phyloP scores from a whole-genome alignment of 2,329 filamentous ascomycete species.

The Atkinsonella texensis region DNA sequence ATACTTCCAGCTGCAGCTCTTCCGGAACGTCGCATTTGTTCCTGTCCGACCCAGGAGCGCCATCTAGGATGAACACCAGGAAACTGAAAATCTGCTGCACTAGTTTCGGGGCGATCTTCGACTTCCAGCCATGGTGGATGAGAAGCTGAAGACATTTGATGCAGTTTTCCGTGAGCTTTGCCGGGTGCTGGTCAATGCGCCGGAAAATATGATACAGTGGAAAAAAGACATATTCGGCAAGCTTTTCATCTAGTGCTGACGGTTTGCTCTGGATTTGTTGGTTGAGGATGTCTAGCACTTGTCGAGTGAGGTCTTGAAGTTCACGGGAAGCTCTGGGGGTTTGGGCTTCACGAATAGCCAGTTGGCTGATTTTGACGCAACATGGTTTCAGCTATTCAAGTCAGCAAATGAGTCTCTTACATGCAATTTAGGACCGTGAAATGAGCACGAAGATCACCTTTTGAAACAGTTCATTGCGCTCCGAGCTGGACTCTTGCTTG shows the following conservation, averaged over 20 bases:
- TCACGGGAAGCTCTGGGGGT: constrained; percentile 28
- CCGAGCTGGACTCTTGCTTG: constrained; percentile 3
- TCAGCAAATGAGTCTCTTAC: constrained; percentile 1
- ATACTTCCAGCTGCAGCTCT: constrained; percentile 62
- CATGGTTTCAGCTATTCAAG: constrained; percentile 46
- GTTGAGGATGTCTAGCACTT: constrained; percentile 35
- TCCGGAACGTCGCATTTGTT: constrained; percentile 42
- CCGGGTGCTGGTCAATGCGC: constrained; percentile 57
- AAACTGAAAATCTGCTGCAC: constrained; percentile 78
- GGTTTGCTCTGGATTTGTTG: constrained; percentile 31
- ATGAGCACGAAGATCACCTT: constrained; percentile 14
- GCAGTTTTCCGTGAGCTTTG: constrained; percentile 61
- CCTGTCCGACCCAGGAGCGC: constrained; percentile 43
- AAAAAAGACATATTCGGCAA: constrained; percentile 93
- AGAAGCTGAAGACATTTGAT: constrained; percentile 65
- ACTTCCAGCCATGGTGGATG: constrained; percentile 67
- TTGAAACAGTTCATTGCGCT: constrained; percentile 25
- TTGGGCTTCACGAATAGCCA: constrained; percentile 37
- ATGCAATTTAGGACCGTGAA: background rate
- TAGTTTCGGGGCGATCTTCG: constrained; percentile 56
- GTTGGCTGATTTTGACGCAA: constrained; percentile 47
- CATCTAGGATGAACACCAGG: constrained; percentile 69
- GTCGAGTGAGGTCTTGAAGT: constrained; percentile 32
- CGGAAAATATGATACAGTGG: constrained; percentile 81
- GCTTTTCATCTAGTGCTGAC: constrained; percentile 56